Evolutionary conservation across 176 grass and related monocot genomes (phyloP).

Genomic region (Phyllostachys edulis): DNA sequence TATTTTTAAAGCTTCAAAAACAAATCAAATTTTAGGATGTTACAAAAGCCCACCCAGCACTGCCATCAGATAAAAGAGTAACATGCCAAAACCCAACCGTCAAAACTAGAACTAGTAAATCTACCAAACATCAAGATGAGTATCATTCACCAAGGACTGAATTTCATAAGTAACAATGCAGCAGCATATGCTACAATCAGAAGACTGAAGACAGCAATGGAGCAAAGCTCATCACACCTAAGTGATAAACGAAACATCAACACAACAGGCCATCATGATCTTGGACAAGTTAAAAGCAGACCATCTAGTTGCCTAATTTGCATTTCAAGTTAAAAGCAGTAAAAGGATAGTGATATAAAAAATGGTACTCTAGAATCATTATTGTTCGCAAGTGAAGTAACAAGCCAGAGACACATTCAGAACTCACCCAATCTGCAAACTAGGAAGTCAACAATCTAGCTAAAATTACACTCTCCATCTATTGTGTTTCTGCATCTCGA

Average conservation of each 20-base stretch:
- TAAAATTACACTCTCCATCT: neutral
- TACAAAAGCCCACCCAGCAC: neutral
- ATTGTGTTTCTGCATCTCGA: constrained; percentile 34
- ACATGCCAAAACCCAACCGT: neutral
- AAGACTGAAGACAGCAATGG: neutral
- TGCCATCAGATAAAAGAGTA: neutral
- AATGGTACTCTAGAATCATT: neutral
- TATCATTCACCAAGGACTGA: neutral
- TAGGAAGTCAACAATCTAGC: neutral
- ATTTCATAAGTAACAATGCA: neutral
- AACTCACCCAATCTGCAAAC: neutral
- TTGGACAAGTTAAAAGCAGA: neutral
- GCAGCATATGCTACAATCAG: neutral
- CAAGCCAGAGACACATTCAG: neutral
- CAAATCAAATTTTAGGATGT: too few relatives aligned
- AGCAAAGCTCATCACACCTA: neutral
- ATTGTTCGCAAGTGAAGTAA: neutral
- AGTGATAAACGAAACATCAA: neutral
- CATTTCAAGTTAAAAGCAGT: constrained; percentile 3
- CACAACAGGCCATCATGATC: neutral
- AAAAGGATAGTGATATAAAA: neutral
- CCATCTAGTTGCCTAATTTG: neutral
- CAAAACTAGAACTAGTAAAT: neutral
- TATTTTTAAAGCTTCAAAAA: too few relatives aligned
- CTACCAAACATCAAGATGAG: neutral